Evolutionary conservation across 495 filamentous ascomycete genomes (phyloP), one percentile per base, ranked within the genome.

Genomic region (Immersiella caudata): DNA sequence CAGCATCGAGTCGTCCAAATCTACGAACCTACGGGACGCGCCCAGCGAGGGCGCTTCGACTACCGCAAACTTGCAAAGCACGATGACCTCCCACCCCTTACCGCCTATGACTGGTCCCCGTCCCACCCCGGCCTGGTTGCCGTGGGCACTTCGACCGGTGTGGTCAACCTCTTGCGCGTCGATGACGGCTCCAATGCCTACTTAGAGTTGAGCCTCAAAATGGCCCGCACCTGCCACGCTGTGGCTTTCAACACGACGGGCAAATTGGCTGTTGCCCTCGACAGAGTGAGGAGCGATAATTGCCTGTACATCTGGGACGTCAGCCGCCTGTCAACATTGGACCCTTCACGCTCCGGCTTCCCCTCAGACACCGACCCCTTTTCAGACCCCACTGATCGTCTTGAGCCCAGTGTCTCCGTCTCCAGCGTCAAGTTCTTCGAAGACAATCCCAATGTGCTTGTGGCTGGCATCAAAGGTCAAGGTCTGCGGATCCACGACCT

Each of bases 231-330:
- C 67, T 97, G 93, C 74, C 97, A 98, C 76, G 90, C 93, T 12
- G 89, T 98, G 21, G 91, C 93, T 3, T 97, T 99, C 78, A 96
- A 88, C 74, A 87, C 86, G 25, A 84, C 86, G 40, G 90, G 91
- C 5, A 81, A 91, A 65, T 81, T 99, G 68, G 95, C 95, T 20
- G 91, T 93, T 18, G 95, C 93, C 16, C 82, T 98, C 50, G 96
- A 99, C 71, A 86, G 92, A 67, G 93, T 96, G 33, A 88, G 96
- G 5, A 97, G 94, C 76, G 95, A 98, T 77, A 90, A 90, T 67
- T 97, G 93, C 72, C 82, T 99, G 52, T 93, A 97, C 73, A 89
- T 98, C 29, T 99, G 94, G 89, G 96, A 99, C 77, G 84, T 96
- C 60, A 91, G 88, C 68, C 88, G 89, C 50, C 79, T 89, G 21